phyloP scores from a whole-genome alignment of 108 stramenopile species.

The Licmophora abbreviata region DNA sequence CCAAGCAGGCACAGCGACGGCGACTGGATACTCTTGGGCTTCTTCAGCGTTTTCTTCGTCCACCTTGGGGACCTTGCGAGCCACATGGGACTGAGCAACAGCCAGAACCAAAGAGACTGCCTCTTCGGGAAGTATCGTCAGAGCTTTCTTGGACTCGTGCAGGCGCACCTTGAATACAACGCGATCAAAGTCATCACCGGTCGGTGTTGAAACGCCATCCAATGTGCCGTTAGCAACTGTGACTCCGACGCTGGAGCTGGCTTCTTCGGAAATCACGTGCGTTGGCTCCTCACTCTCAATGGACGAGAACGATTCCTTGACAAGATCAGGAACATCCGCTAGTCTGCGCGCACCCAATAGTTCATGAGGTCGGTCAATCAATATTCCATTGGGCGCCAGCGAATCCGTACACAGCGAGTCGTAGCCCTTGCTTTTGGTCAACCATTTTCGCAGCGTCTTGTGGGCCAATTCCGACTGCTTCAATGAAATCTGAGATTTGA shows the following conservation, averaged over 20 bases:
- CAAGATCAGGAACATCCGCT: slow-evolving; percentile 34
- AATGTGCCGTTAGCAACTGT: slow-evolving; percentile 55
- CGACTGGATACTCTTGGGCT: slow-evolving; percentile 48
- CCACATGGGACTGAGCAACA: slow-evolving; percentile 45
- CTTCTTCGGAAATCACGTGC: slow-evolving; percentile 39
- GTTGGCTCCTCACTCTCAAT: slow-evolving; percentile 10
- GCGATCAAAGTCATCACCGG: slow-evolving; percentile 69
- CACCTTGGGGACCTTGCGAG: slow-evolving; percentile 18
- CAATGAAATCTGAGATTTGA: slow-evolving; percentile 26
- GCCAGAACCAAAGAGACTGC: slow-evolving; percentile 41
- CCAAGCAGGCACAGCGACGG: slow-evolving; percentile 64
- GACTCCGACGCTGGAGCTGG: slow-evolving; percentile 19
- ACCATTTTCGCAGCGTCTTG: slow-evolving; percentile 64
- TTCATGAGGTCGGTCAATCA: slow-evolving; percentile 44
- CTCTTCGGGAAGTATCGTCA: slow-evolving; percentile 77
- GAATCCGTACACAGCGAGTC: slow-evolving; percentile 35
- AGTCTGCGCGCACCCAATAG: slow-evolving; percentile 57
- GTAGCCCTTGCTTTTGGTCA: slow-evolving; percentile 47
- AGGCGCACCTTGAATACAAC: slow-evolving; percentile 63
- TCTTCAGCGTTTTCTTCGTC: slow-evolving; percentile 33
- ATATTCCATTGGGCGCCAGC: slow-evolving; percentile 20
- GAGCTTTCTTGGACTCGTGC: slow-evolving; percentile 49
- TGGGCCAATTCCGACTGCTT: slow-evolving; percentile 44
- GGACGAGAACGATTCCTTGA: slow-evolving; percentile 16
- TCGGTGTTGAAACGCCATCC: slow-evolving; percentile 41